phyloP scores from a whole-genome alignment of 352 stramenopile species.

The Phytophthora tubulina region DNA sequence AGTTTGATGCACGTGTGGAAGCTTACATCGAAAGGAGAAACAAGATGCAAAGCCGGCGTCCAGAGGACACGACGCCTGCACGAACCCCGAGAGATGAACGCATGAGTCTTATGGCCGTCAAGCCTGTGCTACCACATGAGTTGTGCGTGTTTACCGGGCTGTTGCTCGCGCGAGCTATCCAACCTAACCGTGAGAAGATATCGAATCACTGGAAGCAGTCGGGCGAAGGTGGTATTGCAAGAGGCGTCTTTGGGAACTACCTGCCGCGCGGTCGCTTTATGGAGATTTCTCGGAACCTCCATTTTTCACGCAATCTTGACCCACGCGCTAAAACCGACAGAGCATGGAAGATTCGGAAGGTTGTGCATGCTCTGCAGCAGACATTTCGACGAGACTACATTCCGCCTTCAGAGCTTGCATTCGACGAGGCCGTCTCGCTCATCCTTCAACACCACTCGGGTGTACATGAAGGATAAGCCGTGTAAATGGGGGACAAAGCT shows the following conservation, averaged over 20 bases:
- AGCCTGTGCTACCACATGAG: conserved; percentile 3
- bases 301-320: conserved; percentile 4
- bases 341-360: conserved; percentile 4
- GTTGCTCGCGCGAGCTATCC: neutral
- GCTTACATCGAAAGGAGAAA: conserved; percentile 1
- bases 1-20: neutral
- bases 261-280: conserved; percentile 1
- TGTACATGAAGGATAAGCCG: conserved; percentile 3
- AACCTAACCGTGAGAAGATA: neutral
- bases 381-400: neutral
- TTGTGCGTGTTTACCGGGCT: neutral
- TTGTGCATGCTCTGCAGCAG: neutral
- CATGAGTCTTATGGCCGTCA: conserved; percentile 3
- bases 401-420: neutral
- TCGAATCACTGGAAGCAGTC: conserved; percentile 1
- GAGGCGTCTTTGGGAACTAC: neutral
- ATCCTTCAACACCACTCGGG: conserved; percentile 9
- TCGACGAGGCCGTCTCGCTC: conserved; percentile 9
- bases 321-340: conserved; percentile 1
- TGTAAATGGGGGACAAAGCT: neutral
- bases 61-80: neutral
- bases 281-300: conserved; percentile 3
- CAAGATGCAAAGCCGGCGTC: neutral
- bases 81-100: neutral
- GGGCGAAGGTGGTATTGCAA: neutral